These are phyloP conservation scores for Lipomyces yamadae DNA, from an alignment of 805 yeast genomes.

Conservation along the genomic window DNA sequence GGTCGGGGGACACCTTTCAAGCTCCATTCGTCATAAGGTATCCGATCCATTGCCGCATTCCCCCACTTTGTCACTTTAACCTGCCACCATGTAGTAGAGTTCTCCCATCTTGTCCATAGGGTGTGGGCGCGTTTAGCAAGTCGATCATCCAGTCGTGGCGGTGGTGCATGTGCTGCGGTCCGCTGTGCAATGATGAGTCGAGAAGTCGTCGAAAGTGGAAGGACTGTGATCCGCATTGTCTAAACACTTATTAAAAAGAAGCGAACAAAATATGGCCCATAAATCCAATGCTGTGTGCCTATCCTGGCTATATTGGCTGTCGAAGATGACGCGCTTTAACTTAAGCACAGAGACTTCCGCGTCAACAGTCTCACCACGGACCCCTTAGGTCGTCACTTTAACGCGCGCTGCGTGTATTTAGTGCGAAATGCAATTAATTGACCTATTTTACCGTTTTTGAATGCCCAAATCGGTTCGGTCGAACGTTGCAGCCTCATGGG, in stretches of 20 bases:
- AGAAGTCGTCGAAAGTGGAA: constrained; percentile 70
- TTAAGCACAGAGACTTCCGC: too few species aligned
- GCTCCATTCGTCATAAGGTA: constrained; percentile 82
- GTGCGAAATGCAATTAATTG: background rate
- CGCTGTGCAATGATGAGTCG: constrained; percentile 74
- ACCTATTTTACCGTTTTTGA: background rate
- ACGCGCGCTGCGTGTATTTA: background rate
- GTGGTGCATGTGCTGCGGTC: constrained; percentile 45
- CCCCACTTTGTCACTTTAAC: constrained; percentile 60
- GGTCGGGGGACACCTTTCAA: constrained; percentile 76
- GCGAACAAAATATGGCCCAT: background rate
- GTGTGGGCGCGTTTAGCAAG: constrained; percentile 56
- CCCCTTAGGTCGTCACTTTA: background rate
- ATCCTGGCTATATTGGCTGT: background rate
- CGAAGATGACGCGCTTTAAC: too few species aligned
- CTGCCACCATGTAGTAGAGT: constrained; percentile 62
- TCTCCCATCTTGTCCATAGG: constrained; percentile 66
- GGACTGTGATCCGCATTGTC: constrained; percentile 63
- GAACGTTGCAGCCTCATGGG: background rate
- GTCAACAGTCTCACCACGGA: background rate
- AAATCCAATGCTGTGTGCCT: background rate
- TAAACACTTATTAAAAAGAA: background rate
- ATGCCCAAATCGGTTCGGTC: background rate
- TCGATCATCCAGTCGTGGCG: constrained; percentile 50
- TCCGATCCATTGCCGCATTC: constrained; percentile 58